These are phyloP conservation scores for Pneumocystis sp. DNA, from an alignment of 1,139 yeast genomes.

Conservation along the genomic window DNA sequence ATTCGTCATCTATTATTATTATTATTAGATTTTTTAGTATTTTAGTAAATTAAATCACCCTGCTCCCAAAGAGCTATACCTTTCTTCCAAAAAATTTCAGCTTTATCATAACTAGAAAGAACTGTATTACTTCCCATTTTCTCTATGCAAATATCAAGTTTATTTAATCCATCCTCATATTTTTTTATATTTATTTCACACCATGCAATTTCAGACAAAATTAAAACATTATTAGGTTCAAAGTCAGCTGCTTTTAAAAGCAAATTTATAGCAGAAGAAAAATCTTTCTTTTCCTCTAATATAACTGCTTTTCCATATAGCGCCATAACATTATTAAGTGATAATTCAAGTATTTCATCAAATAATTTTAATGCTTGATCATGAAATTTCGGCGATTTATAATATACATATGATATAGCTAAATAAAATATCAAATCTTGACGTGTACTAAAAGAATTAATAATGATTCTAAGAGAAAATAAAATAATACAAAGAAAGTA, in stretches of 20 bases:
- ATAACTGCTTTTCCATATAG: constrained; percentile 19
- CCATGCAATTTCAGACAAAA: constrained; percentile 65
- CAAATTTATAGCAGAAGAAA: constrained; percentile 37
- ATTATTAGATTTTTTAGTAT: background rate
- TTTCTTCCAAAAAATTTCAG: constrained; percentile 54
- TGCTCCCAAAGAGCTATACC: constrained; percentile 42
- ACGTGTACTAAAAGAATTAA: constrained; percentile 20
- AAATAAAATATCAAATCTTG: constrained; percentile 38
- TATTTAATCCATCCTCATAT: constrained; percentile 39
- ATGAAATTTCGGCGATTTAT: constrained; percentile 82
- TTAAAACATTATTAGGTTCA: constrained; percentile 43
- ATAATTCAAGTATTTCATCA: constrained; percentile 36
- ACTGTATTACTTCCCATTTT: constrained; percentile 37
- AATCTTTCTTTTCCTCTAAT: constrained; percentile 47
- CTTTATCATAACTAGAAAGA: constrained; percentile 40
- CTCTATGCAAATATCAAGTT: constrained; percentile 32
- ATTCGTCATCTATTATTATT: background rate
- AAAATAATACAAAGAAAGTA: constrained; percentile 2
- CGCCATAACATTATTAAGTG: background rate
- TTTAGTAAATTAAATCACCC: background rate
- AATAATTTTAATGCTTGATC: constrained; percentile 58
- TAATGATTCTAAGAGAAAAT: background rate
- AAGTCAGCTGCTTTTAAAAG: constrained; percentile 37
- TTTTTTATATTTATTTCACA: constrained; percentile 46
- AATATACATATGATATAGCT: constrained; percentile 66